Evolutionary conservation across 306 rosid species (phyloP), one percentile per base, ranked within the genome.

Genomic region (Vachellia collinsii): DNA sequence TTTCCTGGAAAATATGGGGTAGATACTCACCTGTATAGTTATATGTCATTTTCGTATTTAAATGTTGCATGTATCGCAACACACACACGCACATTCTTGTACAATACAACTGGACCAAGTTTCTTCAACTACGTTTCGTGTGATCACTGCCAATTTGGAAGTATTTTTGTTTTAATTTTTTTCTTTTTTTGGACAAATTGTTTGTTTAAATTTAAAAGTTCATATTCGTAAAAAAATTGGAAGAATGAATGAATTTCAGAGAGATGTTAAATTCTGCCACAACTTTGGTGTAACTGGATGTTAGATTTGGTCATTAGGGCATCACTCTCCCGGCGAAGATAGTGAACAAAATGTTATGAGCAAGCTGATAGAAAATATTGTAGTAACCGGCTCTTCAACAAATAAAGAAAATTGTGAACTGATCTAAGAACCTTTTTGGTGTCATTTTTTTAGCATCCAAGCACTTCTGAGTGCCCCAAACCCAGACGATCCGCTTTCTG

Each of bases 401-500:
- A 10, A 41, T n/a, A n/a, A 72, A 38, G 71, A 25, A 42, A 37
- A 23, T 65, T 36, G 36, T 72, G 53, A 64, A 25, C 74, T 85
- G 72, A 78, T 74, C 38, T 72, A 43, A 37, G 58, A 37, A 48
- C 6, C 58, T 44, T 73, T 3, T 41, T 58, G 54, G 68, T 20
- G 8, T 64, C 16, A 42, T 76, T 63, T 50, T 77, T 50, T 13
- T 54, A 94, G 98, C 70, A 92, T 94, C 78, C 98, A n/a, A n/a
- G n/a, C n/a, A n/a, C n/a, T n/a, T n/a, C n/a, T n/a, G n/a, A n/a
- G n/a, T n/a, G n/a, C n/a, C n/a, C n/a, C n/a, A n/a, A n/a, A n/a
- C n/a, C n/a, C n/a, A n/a, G n/a, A n/a, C n/a, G n/a, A n/a, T n/a
- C n/a, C n/a, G n/a, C n/a, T n/a, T n/a, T n/a, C n/a, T n/a, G n/a